Conservation (phyloP, 2,329 filamentous ascomycete genomes). For the Fusarium papillatum region DNA sequence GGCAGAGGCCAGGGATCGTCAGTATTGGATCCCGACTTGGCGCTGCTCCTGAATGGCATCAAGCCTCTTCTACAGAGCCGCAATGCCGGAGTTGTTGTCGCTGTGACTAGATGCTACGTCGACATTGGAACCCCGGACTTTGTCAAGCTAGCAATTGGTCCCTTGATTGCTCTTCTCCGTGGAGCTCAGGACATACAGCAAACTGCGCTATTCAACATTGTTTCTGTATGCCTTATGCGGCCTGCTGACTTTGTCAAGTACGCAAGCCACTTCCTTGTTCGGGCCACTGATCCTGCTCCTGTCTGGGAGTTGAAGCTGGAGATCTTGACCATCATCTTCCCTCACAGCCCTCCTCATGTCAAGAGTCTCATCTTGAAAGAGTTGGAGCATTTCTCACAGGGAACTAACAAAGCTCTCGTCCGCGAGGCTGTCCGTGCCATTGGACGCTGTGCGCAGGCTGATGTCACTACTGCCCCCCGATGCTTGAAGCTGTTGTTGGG, state of each 20-base stretch:
- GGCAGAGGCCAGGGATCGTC: constrained; percentile 59
- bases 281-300: constrained; percentile 81
- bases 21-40: constrained; percentile 84
- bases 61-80: constrained; percentile 91
- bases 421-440: constrained; percentile 93
- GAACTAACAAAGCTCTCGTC: constrained; percentile 80
- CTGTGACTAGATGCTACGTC: constrained; percentile 87
- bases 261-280: constrained; percentile 89
- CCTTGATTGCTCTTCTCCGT: constrained; percentile 87
- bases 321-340: constrained; percentile 90
- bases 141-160: constrained; percentile 81
- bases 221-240: constrained; percentile 85
- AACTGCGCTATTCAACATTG: constrained; percentile 93
- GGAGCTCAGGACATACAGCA: constrained; percentile 90
- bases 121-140: constrained; percentile 87
- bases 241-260: constrained; percentile 90
- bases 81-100: constrained; percentile 92
- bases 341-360: constrained; percentile 79
- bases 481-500: constrained; percentile 87
- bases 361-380: constrained; percentile 93
- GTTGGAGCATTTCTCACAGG: constrained; percentile 91
- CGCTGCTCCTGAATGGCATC: constrained; percentile 83
- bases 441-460: constrained; percentile 89
- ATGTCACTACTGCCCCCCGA: constrained; percentile 77
- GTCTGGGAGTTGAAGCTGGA: constrained; percentile 96